These are phyloP conservation scores for Beauveria sp. DNA, from an alignment of 2,329 filamentous ascomycete species.

Conservation along the genomic window DNA sequence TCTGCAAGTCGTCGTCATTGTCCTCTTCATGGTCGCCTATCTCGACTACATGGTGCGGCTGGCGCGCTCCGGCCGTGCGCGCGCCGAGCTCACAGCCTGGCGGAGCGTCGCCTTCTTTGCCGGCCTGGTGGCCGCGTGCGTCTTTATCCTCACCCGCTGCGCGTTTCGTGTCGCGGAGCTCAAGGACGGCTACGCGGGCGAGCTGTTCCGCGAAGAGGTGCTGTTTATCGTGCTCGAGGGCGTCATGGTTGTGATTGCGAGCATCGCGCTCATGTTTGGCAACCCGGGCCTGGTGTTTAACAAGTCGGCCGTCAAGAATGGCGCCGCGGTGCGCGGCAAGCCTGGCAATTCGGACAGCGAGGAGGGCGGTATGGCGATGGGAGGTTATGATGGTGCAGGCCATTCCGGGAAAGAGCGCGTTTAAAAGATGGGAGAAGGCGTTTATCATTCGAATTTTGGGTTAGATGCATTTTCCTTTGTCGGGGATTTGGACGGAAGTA, in stretches of 20 bases:
- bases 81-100: constrained; percentile 18
- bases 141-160: constrained; percentile 55
- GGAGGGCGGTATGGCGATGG: constrained; percentile 17
- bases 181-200: constrained; percentile 51
- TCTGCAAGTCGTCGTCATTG: constrained; percentile 50
- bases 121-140: constrained; percentile 45
- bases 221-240: constrained; percentile 9
- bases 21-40: constrained; percentile 41
- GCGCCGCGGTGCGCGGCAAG: constrained; percentile 6
- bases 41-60: constrained; percentile 42
- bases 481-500: background rate
- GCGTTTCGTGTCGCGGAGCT: constrained; percentile 60
- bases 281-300: constrained; percentile 35
- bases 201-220: background rate
- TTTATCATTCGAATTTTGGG: background rate
- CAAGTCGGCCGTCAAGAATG: background rate
- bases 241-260: constrained; percentile 29
- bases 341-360: constrained; percentile 15
- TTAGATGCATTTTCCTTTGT: background rate
- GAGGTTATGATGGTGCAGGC: background rate
- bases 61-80: constrained; percentile 21
- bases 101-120: constrained; percentile 38
- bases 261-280: constrained; percentile 28
- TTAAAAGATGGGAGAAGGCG: background rate
- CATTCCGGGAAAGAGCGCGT: background rate